Evolutionary conservation across 192 early-diverging fungal genomes (phyloP), one percentile per base, ranked within the genome.

Genomic region (Chytriomyces hyalinus): DNA sequence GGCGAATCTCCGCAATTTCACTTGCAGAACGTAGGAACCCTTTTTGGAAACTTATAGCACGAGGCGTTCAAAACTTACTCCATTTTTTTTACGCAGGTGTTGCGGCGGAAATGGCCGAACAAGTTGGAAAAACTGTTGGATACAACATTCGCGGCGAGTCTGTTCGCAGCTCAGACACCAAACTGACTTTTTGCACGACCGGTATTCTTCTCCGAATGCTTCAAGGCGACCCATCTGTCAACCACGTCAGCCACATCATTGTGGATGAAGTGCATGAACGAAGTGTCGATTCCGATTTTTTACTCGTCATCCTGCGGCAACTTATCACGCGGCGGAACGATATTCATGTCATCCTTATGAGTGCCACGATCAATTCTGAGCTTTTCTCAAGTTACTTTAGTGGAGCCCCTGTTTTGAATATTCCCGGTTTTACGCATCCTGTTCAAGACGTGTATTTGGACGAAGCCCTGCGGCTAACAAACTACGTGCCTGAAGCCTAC

Each of bases 191-290:
- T 79, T 84, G 83, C 74, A 87, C 86, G 6, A 85, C 91, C 77
- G 93, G 94, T 76, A 91, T 95, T 43, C 70, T 95, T 43, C 78
- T 95, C 5, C 77, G 93, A 65, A 86, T 91, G 84, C 73, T 94
- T 10, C 90, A 93, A 64, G 82, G 77, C 44, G 93, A 94, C 77
- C 84, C 82, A 11, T 46, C 74, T 9, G 78, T 95, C 51, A 65
- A 81, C 13, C 84, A 84, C 6, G 84, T 95, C 4, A 84, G 86
- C 8, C 89, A 92, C 59, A 82, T 95, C 7, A 86, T 95, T 50
- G 86, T 95, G 1, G 94, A 95, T 75, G 93, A 95, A 78, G 92
- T 95, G 6, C 92, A 94, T 70, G 93, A 95, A 73, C 83, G 93
- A 26, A 87, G 84, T 6, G 81, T 65, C 11, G n/a, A 20, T 15